phyloP scores from a whole-genome alignment of 768 basidiomycete species.

The Albatrellus ellisii region DNA sequence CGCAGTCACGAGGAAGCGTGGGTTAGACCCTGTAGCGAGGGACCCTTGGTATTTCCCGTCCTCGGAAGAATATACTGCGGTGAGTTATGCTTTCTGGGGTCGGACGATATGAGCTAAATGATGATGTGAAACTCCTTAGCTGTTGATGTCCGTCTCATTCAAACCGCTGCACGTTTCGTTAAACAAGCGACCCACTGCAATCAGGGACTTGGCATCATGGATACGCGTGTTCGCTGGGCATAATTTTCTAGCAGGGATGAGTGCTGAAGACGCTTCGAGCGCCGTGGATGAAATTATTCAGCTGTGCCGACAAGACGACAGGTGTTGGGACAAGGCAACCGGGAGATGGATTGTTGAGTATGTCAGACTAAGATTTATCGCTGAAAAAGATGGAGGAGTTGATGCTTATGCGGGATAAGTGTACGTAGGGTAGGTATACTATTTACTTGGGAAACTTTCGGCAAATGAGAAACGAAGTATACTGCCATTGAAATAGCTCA shows the following conservation, averaged over 20 bases:
- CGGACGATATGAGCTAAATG: too few relatives aligned
- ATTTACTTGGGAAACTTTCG: too few relatives aligned
- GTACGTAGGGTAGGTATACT: too few relatives aligned
- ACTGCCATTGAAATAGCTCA: too few relatives aligned
- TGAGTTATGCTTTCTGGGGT: too few relatives aligned
- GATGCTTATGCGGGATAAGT: too few relatives aligned
- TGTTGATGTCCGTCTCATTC: constrained; percentile 4
- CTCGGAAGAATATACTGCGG: constrained; percentile 44
- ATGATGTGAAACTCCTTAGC: too few relatives aligned
- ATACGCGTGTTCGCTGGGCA: constrained; percentile 6
- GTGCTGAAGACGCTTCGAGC: constrained; percentile 1
- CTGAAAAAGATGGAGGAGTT: constrained; percentile 1
- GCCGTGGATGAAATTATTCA: constrained; percentile 5
- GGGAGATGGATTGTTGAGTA: constrained; percentile 8
- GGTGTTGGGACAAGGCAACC: constrained; percentile 4
- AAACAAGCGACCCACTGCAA: constrained; percentile 5
- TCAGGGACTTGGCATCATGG: constrained; percentile 7
- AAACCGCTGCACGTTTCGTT: constrained; percentile 4
- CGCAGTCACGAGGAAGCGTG: constrained; percentile 33
- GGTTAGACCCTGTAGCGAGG: constrained; percentile 40
- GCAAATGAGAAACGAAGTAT: too few relatives aligned
- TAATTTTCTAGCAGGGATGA: constrained; percentile 7
- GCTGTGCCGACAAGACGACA: constrained; percentile 2
- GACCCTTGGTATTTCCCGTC: constrained; percentile 88
- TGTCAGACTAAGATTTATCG: constrained; percentile 8